Conservation (phyloP, 208 protist species). For the Trypanosoma boissoni region DNA sequence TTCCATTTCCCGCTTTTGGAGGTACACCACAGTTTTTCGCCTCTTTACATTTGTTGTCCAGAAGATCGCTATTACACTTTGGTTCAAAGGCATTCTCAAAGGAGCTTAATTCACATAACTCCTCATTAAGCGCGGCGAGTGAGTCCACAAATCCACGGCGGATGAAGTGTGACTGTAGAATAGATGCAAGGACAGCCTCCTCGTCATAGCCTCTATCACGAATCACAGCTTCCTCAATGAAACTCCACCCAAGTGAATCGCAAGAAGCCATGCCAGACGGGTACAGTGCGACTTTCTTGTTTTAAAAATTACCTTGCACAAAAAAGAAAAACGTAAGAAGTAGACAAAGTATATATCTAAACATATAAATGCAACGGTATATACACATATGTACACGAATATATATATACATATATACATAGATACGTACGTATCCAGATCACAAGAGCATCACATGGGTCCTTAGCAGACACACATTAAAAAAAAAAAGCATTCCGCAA, state of each 20-base stretch:
- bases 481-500: too few relatives aligned
- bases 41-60: too few relatives aligned
- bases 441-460: too few relatives aligned
- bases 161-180: conserved; percentile 67
- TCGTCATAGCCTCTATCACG: conserved; percentile 61
- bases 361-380: background rate
- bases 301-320: background rate
- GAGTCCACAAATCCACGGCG: conserved; percentile 61
- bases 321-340: background rate
- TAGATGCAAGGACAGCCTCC: conserved; percentile 42
- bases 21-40: too few relatives aligned
- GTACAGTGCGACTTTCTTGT: too few relatives aligned
- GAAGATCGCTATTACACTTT: background rate
- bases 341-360: background rate
- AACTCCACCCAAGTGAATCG: conserved; percentile 33
- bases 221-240: conserved; percentile 73
- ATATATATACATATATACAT: conserved; percentile 1
- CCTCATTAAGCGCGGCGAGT: conserved; percentile 43
- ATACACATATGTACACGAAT: background rate
- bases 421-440: too few relatives aligned
- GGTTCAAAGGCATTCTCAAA: background rate
- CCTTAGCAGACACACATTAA: too few relatives aligned
- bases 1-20: too few relatives aligned
- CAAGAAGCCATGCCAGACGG: conserved; percentile 16
- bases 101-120: conserved; percentile 11